phyloP scores from a whole-genome alignment of 805 yeast genomes.

The Cyberlindnera maclurae region DNA sequence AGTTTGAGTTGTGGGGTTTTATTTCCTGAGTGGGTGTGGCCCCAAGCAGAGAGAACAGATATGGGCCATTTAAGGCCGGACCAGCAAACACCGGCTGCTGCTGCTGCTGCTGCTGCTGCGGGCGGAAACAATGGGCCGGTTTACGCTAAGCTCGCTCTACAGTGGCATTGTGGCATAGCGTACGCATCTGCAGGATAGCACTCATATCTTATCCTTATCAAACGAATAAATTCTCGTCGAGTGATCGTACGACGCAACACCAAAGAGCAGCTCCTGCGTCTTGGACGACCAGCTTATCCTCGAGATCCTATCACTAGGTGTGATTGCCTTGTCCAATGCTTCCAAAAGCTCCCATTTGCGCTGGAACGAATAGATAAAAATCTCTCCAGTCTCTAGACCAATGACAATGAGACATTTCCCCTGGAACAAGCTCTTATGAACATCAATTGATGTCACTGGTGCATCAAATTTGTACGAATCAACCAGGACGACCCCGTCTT shows the following conservation, averaged over 20 bases:
- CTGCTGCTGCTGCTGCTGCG: too few relatives aligned
- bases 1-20: too few relatives aligned
- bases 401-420: conserved; percentile 39
- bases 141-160: too few relatives aligned
- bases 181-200: too few relatives aligned
- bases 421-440: conserved; percentile 27
- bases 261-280: conserved; percentile 33
- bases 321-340: conserved; percentile 30
- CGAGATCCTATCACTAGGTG: conserved; percentile 59
- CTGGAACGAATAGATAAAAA: conserved; percentile 37
- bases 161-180: too few relatives aligned
- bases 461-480: conserved; percentile 37
- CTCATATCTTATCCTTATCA: conserved; percentile 3
- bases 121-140: too few relatives aligned
- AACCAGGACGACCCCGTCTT: conserved; percentile 27
- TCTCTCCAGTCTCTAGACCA: conserved; percentile 67
- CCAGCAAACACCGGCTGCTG: too few relatives aligned
- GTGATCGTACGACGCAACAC: conserved; percentile 59
- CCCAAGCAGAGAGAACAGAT: too few relatives aligned
- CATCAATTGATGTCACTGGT: conserved; percentile 66
- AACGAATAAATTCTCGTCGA: conserved; percentile 39
- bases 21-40: too few relatives aligned
- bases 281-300: conserved; percentile 50
- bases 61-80: too few relatives aligned
- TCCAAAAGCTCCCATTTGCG: conserved; percentile 24